Percentiles rank a stretch among this genome's conserved stretches.
phyloP scores from a whole-genome alignment of 768 basidiomycete species.

The Podaxis carcinomalis region DNA sequence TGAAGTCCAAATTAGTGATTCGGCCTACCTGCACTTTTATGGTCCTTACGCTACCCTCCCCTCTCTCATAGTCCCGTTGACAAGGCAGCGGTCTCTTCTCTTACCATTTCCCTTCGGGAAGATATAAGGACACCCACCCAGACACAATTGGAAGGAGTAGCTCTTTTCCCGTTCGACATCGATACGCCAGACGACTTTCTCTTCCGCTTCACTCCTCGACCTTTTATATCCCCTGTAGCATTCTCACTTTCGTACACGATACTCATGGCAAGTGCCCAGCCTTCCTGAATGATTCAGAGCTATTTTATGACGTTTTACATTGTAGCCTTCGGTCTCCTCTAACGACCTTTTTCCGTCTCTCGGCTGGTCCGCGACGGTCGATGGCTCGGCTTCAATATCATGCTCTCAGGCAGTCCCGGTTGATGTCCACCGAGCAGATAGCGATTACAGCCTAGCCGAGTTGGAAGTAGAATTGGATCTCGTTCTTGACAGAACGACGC shows the following conservation, averaged over 20 bases:
- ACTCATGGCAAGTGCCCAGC: slow-evolving; percentile 1
- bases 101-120: background rate
- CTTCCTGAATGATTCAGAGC: background rate
- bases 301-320: background rate
- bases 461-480: slow-evolving; percentile 8
- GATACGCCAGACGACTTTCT: background rate
- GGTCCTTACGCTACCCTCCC: slow-evolving; percentile 9
- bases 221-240: background rate
- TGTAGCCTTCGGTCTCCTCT: slow-evolving; percentile 1
- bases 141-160: background rate
- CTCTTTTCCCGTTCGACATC: background rate
- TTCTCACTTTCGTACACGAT: background rate
- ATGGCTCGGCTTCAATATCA: background rate
- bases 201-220: background rate
- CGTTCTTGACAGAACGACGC: slow-evolving; percentile 32
- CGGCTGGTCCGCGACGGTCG: slow-evolving; percentile 9
- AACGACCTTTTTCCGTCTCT: slow-evolving; percentile 3
- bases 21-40: slow-evolving; percentile 9
- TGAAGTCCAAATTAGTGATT: slow-evolving; percentile 6
- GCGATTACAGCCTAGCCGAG: slow-evolving; percentile 1
- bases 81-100: slow-evolving; percentile 9
- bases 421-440: slow-evolving; percentile 8
- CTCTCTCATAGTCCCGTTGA: slow-evolving; percentile 13
- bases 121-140: background rate
- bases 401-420: slow-evolving; percentile 9